phyloP scores from a whole-genome alignment of 2,329 filamentous ascomycete genomes.

The Penicillium frequentans region DNA sequence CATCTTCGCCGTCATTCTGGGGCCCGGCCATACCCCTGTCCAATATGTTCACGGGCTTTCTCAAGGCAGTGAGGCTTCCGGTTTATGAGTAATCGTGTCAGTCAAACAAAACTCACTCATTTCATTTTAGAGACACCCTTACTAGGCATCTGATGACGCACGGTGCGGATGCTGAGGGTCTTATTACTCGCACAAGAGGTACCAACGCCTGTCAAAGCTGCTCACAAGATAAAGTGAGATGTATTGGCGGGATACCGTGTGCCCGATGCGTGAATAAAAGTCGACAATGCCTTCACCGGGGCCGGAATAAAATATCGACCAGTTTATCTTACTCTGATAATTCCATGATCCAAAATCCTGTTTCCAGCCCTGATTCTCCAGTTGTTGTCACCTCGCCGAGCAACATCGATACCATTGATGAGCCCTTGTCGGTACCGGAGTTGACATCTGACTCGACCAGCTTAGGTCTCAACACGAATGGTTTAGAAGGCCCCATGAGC shows the following conservation, averaged over 20 bases:
- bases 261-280: background rate
- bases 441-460: background rate
- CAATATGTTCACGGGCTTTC: background rate
- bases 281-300: background rate
- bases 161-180: background rate
- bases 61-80: background rate
- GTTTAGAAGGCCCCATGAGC: background rate
- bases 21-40: background rate
- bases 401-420: background rate
- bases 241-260: background rate
- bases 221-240: background rate
- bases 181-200: background rate
- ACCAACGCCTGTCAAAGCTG: background rate
- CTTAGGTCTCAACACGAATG: background rate
- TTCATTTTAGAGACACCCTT: background rate
- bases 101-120: background rate
- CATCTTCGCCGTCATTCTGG: background rate
- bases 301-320: background rate
- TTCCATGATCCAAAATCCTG: background rate
- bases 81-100: background rate
- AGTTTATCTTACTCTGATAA: background rate
- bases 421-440: background rate
- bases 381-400: background rate
- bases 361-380: background rate
- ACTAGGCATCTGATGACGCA: background rate